Conservation (phyloP, 1,139 yeast species). For the Geotrichum aggregatum region DNA sequence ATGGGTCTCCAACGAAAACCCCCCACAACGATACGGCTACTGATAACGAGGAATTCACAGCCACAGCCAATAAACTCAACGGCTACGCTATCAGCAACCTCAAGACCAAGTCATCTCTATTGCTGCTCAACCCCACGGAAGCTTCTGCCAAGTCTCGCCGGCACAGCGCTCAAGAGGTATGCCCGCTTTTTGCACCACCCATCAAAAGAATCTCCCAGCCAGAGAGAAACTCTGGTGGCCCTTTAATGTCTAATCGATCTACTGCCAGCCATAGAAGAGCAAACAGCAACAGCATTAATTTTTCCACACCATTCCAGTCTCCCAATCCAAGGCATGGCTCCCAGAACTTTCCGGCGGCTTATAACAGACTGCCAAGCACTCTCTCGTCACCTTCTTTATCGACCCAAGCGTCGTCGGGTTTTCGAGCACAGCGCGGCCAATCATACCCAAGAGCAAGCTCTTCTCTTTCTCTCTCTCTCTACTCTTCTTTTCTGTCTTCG, state of each 20-base stretch:
- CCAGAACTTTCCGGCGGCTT: too few relatives aligned
- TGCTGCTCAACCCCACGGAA: conserved; percentile 16
- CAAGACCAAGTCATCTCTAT: conserved; percentile 24
- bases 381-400: neutral
- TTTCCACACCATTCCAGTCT: neutral
- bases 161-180: neutral
- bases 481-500: too few relatives aligned
- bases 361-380: too few relatives aligned
- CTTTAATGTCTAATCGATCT: too few relatives aligned
- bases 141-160: conserved; percentile 13
- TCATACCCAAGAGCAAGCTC: conserved; percentile 2
- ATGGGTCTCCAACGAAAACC: neutral
- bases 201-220: too few relatives aligned
- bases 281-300: too few relatives aligned
- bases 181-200: too few relatives aligned
- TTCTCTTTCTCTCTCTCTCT: too few relatives aligned
- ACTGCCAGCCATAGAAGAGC: too few relatives aligned
- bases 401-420: conserved; percentile 10
- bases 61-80: conserved; percentile 23
- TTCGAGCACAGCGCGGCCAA: conserved; percentile 8
- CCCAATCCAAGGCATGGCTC: too few relatives aligned
- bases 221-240: too few relatives aligned
- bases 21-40: neutral
- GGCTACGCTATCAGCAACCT: conserved; percentile 26
- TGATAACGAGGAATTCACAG: conserved; percentile 18